These are phyloP conservation scores for Acanthamoeba divionensis DNA, from an alignment of 208 protist species.

Conservation along the genomic window DNA sequence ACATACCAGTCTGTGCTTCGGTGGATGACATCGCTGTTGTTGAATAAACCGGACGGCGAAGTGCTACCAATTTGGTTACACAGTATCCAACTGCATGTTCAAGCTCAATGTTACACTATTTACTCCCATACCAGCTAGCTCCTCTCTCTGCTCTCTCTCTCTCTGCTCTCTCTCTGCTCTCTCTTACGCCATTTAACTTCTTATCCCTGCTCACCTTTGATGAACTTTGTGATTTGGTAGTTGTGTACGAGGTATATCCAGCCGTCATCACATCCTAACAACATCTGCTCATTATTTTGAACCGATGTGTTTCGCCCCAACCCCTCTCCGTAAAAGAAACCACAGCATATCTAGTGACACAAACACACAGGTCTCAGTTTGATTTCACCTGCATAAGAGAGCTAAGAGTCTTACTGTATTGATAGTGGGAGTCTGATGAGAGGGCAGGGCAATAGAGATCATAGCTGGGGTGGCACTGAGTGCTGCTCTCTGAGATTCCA, in stretches of 20 bases:
- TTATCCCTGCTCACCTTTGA: background rate
- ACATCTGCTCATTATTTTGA: too few species aligned
- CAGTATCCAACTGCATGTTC: conserved; percentile 12
- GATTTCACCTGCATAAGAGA: too few species aligned
- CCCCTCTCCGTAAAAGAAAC: background rate
- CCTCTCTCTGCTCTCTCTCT: too few species aligned
- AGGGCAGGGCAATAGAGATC: too few species aligned
- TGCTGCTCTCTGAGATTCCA: too few species aligned
- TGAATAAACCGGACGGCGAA: background rate
- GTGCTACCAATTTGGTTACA: background rate
- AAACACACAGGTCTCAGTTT: too few species aligned
- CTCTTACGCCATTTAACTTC: background rate
- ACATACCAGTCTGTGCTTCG: background rate
- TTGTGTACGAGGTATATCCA: background rate
- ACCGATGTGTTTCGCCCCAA: background rate
- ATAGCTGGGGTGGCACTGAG: too few species aligned
- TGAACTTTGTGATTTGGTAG: background rate
- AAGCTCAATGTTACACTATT: too few species aligned
- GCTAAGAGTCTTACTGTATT: too few species aligned
- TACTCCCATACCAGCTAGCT: too few species aligned
- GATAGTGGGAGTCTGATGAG: too few species aligned
- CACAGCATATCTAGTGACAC: background rate
- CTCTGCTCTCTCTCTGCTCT: too few species aligned
- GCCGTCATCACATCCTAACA: background rate
- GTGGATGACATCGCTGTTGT: background rate